phyloP scores from a whole-genome alignment of 179 eudicot genomes.

The Vitellaria paradoxa region DNA sequence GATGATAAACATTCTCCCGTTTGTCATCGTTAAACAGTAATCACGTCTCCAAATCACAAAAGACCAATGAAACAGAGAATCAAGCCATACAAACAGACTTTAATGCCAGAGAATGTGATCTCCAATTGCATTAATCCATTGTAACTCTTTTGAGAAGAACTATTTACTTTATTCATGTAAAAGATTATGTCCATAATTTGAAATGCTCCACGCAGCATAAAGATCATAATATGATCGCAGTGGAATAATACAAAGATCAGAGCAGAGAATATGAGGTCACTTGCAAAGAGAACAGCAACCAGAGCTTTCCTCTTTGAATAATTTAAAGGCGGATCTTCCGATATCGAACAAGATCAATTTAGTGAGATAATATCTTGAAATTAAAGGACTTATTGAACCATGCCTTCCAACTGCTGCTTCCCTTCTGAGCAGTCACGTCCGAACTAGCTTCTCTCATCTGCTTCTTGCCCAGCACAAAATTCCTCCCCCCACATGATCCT shows the following conservation, averaged over 20 bases:
- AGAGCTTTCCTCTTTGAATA: no score
- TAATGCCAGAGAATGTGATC: not conserved
- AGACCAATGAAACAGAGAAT: not conserved
- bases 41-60: not conserved
- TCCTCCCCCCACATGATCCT: slow-evolving; percentile 39
- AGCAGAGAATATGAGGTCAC: not conserved
- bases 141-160: no score
- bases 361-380: slow-evolving; percentile 6
- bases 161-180: not conserved
- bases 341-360: not conserved
- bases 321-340: no score
- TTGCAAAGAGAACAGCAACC: not conserved
- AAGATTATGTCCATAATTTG: not conserved
- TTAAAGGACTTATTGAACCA: slow-evolving; percentile 48
- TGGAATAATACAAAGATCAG: not conserved
- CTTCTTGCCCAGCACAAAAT: slow-evolving; percentile 52
- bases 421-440: slow-evolving; percentile 24
- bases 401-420: slow-evolving; percentile 39
- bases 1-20: no score
- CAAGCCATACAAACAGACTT: no score
- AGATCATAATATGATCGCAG: not conserved
- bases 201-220: not conserved
- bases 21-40: no score
- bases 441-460: slow-evolving; percentile 27
- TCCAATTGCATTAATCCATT: no score